phyloP scores from a whole-genome alignment of 2,329 filamentous ascomycete genomes.

The Whalleya microplaca region DNA sequence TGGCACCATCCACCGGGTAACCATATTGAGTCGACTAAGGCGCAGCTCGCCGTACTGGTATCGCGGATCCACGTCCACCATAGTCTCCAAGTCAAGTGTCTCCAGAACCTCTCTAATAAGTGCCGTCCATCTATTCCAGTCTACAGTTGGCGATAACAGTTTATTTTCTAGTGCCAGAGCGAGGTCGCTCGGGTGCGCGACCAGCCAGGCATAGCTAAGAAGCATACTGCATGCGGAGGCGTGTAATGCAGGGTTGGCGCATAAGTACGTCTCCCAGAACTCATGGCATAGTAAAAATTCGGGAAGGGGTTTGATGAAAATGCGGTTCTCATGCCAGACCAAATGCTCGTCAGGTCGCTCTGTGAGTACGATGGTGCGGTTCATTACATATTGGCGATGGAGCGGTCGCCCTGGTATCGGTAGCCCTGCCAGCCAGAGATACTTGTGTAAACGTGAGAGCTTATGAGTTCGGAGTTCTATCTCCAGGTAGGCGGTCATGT shows the following conservation, averaged over 20 bases:
- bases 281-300: constrained; percentile 29
- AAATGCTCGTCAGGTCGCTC: constrained; percentile 38
- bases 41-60: constrained; percentile 50
- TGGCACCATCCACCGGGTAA: constrained; percentile 37
- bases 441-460: constrained; percentile 18
- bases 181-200: constrained; percentile 44
- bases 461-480: constrained; percentile 19
- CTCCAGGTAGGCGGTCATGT: constrained; percentile 6
- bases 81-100: constrained; percentile 28
- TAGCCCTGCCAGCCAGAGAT: constrained; percentile 29
- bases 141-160: constrained; percentile 36
- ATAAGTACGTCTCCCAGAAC: constrained; percentile 32
- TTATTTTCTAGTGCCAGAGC: constrained; percentile 35
- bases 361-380: constrained; percentile 35
- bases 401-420: constrained; percentile 27
- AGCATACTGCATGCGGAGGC: constrained; percentile 42
- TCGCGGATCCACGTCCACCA: constrained; percentile 39
- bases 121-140: constrained; percentile 37
- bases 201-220: constrained; percentile 45
- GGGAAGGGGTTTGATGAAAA: constrained; percentile 36
- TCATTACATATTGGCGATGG: constrained; percentile 33
- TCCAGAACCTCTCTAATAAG: constrained; percentile 34
- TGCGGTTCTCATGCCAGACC: constrained; percentile 28
- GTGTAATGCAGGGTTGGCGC: constrained; percentile 27
- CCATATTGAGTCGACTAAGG: constrained; percentile 46